These are phyloP conservation scores for Myrica gale DNA, from an alignment of 306 rosid genomes.

Conservation along the genomic window DNA sequence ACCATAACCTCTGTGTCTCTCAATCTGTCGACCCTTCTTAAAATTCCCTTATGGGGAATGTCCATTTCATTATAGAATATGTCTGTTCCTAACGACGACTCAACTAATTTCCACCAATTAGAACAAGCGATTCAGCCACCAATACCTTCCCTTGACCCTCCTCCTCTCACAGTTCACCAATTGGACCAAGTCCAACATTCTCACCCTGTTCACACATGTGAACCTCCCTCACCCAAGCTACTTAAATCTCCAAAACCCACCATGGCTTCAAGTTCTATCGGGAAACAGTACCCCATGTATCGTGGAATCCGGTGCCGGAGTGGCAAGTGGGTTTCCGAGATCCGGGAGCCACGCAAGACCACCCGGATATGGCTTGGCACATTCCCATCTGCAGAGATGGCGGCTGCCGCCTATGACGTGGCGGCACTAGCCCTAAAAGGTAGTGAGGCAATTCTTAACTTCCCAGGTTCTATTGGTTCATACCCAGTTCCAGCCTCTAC, in stretches of 20 bases:
- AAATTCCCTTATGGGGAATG: neutral
- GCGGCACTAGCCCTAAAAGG: conserved; percentile 81
- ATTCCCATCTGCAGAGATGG: conserved; percentile 74
- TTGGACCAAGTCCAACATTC: neutral
- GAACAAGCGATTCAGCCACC: conserved; percentile 13
- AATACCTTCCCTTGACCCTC: conserved; percentile 17
- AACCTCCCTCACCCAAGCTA: neutral
- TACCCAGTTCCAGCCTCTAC: conserved; percentile 61
- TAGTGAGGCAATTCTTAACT: conserved; percentile 53
- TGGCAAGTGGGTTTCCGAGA: conserved; percentile 91
- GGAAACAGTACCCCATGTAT: conserved; percentile 50
- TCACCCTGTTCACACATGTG: conserved; percentile 10
- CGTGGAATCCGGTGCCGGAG: conserved; percentile 72
- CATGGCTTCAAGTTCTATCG: conserved; percentile 57
- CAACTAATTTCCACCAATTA: conserved; percentile 2
- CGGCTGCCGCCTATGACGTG: conserved; percentile 84
- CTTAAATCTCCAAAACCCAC: neutral
- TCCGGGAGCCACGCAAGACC: conserved; percentile 81
- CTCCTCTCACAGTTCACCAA: neutral
- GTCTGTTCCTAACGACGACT: conserved; percentile 21
- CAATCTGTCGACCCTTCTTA: neutral
- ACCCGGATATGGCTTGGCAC: conserved; percentile 92
- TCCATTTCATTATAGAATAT: neutral
- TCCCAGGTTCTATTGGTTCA: conserved; percentile 33
- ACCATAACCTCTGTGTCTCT: neutral